These are phyloP conservation scores for Aegilops longissima DNA, from an alignment of 176 grass and related monocot genomes.

Conservation along the genomic window DNA sequence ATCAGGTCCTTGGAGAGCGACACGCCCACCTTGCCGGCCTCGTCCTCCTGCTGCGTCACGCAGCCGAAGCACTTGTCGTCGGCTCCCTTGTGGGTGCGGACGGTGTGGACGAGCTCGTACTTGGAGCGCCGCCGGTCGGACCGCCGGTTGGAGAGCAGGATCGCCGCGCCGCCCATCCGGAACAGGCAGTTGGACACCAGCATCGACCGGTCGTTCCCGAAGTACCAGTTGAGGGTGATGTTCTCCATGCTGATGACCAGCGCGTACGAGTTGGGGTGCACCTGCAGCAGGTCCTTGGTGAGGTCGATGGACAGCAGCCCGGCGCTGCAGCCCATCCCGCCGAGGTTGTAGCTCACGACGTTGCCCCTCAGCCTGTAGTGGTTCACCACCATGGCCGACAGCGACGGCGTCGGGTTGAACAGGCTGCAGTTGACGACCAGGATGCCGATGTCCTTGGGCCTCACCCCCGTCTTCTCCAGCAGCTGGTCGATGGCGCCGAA, in stretches of 20 bases:
- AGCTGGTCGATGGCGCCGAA: constrained; percentile 94
- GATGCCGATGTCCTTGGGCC: constrained; percentile 88
- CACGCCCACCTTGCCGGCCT: constrained; percentile 59
- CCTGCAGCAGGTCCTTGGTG: constrained; percentile 87
- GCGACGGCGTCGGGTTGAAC: constrained; percentile 93
- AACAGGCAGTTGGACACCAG: constrained; percentile 93
- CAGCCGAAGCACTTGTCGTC: constrained; percentile 84
- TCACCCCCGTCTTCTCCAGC: constrained; percentile 62
- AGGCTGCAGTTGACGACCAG: constrained; percentile 94
- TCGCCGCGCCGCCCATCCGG: constrained; percentile 85
- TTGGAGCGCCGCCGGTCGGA: constrained; percentile 65
- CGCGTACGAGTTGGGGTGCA: constrained; percentile 60
- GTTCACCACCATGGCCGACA: constrained; percentile 96
- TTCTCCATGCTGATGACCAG: constrained; percentile 95
- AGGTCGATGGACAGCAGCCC: constrained; percentile 86
- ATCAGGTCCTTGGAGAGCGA: constrained; percentile 93
- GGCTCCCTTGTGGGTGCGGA: constrained; percentile 90
- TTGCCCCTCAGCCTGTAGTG: constrained; percentile 95
- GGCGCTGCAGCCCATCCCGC: constrained; percentile 91
- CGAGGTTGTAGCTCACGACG: constrained; percentile 78
- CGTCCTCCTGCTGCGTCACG: constrained; percentile 87
- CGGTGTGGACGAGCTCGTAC: constrained; percentile 87
- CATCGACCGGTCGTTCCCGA: constrained; percentile 85
- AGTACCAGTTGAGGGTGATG: constrained; percentile 96
- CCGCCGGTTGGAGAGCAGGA: constrained; percentile 71